Base-by-base conservation (phyloP, 2,329 filamentous ascomycete species). In the Ophiocordyceps camponoti-leonardi region DNA sequence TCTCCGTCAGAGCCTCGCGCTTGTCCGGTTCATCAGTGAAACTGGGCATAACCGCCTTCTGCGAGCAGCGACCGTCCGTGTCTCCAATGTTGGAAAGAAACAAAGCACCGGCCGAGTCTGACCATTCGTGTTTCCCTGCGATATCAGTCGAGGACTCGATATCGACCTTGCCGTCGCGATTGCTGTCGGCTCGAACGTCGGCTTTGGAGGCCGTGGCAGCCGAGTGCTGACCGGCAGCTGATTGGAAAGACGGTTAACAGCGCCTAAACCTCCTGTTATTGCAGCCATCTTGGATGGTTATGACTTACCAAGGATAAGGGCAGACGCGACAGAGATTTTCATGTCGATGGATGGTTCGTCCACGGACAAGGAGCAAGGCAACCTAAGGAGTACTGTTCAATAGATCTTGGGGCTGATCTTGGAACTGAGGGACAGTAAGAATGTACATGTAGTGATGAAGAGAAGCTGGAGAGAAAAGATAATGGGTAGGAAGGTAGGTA, bases 81-180 rank as follows among this genome's bases (percentile, higher is more conserved):
- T 63, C 60, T 11, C 56, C 60, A n/a, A 64, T 58, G 45, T 61
- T 61, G 13, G 61, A 50, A 0, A 64, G 53, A 44, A 64, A 61
- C 18, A 63, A 51, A 20, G 61, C 60, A 2, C 61, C 61, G 12
- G 26, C 26, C 26, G 26, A 6, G 26, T 28, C 26, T 28, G 26
- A 28, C 26, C 26, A 28, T 5, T 31, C 42, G 6, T 45, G 39
- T 47, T 61, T 62, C 30, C 48, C 47, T 0, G 22, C 12, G 2
- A 51, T 30, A 42, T 61, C 56, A 1, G 50, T 48, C 14, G 41
- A 44, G 37, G 46, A 48, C 6, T 47, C 40, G 20, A 50, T 40
- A 46, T 62, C 58, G 40, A 61, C 53, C 8, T 45, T 35, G 11
- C 60, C 60, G 43, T 63, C 61, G 12, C 61, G 56, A 45, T 63